phyloP scores from a whole-genome alignment of 805 yeast genomes.

The Tetrapisispora nanseiensis region DNA sequence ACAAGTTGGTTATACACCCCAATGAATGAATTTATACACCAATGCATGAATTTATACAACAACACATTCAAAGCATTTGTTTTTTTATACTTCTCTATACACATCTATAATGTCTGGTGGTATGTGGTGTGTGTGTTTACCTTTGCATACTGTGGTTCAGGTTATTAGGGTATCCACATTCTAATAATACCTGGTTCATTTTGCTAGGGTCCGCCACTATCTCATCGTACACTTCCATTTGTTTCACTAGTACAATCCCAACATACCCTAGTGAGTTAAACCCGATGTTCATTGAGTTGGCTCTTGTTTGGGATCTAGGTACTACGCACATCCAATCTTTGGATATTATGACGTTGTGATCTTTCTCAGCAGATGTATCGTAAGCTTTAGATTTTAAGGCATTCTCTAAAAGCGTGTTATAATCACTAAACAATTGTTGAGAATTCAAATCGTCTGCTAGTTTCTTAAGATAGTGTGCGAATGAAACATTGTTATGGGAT shows the following conservation, averaged over 20 bases:
- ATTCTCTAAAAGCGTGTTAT: slow-evolving; percentile 49
- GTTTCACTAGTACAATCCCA: slow-evolving; percentile 71
- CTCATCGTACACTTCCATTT: slow-evolving; percentile 42
- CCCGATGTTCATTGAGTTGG: slow-evolving; percentile 39
- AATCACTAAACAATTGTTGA: neutral
- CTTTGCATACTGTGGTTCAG: neutral
- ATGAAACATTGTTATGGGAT: slow-evolving; percentile 51
- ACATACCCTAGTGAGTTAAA: slow-evolving; percentile 74
- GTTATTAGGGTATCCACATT: slow-evolving; percentile 48
- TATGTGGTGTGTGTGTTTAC: neutral
- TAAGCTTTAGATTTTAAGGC: slow-evolving; percentile 42
- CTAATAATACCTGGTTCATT: slow-evolving; percentile 44
- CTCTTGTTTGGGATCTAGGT: slow-evolving; percentile 61
- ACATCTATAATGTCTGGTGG: no score
- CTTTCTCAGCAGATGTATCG: slow-evolving; percentile 30
- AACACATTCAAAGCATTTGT: no score
- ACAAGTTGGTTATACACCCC: no score
- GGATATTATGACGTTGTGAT: slow-evolving; percentile 78
- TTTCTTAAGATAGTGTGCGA: slow-evolving; percentile 76
- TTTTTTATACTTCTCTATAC: no score
- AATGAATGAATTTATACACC: no score
- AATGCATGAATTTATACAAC: no score
- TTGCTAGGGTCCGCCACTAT: slow-evolving; percentile 37
- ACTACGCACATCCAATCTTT: slow-evolving; percentile 74
- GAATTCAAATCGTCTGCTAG: slow-evolving; percentile 37